Evolutionary conservation across 108 stramenopile genomes (phyloP), one percentile per base, ranked within the genome.

Genomic region (Cyclotella baltica): DNA sequence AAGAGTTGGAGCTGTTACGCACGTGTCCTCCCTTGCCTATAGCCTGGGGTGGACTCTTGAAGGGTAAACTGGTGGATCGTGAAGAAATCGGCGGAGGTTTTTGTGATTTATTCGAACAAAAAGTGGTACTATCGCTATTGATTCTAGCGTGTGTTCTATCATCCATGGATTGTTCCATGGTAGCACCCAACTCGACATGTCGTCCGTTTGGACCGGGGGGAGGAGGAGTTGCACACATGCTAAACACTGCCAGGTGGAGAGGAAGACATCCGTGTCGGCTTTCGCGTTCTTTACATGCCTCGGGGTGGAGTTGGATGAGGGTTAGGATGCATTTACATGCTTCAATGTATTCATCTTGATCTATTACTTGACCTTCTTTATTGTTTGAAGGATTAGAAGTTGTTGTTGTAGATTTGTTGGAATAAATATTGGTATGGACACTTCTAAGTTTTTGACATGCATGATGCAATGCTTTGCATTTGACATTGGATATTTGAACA

Each of bases 231-330:
- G 82, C 79, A 65, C 91, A 93, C 67, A 92, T 92, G 19, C 92
- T 92, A 80, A 96, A 96, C 16, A 89, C 88, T 8, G 89, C 91
- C 72, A 96, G 70, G 82, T 96, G 95, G 29, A 96, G 50, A 2
- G 95, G 95, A 64, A 96, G 70, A 77, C 95, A 96, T 10, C 95
- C 95, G 61, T 96, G 95, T 30, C 93, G 85, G n/a, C 89, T 86
- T 55, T 96, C 95, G 62, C 95, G 76, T 66, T 80, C 80, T 65
- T 85, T 77, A 18, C 90, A 90, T 28, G 93, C 92, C 55, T 93
- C 91, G 9, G 95, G 95, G 63, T 93, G 89, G 11, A 92, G 20
- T 40, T 74, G 55, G 9, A 96, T 70, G 11, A 96, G 72, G 4
- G 78, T 61, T 22, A 93, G 70, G 66, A 96, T 92, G 58, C 89